These are phyloP conservation scores for Ganoderma meredithae DNA, from an alignment of 1,284 basidiomycete genomes.

Conservation along the genomic window DNA sequence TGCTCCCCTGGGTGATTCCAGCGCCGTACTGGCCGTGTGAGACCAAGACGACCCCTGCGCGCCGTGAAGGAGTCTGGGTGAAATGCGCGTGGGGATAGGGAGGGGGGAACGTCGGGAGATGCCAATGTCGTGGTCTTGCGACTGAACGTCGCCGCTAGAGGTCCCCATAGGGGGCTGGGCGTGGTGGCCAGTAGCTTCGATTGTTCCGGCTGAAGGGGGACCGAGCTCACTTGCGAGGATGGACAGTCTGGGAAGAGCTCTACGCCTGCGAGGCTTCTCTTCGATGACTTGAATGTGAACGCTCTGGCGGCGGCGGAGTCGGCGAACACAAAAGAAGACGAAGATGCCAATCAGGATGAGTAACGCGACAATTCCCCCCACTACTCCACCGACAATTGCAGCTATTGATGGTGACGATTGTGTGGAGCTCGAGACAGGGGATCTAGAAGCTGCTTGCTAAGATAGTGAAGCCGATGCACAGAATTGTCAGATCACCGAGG, in stretches of 20 bases:
- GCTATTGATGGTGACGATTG: background rate
- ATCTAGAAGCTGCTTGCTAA: background rate
- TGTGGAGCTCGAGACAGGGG: background rate
- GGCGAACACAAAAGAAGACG: background rate
- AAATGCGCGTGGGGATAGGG: too few species aligned
- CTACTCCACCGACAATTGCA: background rate
- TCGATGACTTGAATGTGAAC: background rate
- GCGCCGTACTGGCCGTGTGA: background rate
- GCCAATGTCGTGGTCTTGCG: background rate
- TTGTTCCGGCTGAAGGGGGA: background rate
- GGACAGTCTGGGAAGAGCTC: background rate
- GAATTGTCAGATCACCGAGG: background rate
- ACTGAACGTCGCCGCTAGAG: background rate
- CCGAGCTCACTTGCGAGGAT: background rate
- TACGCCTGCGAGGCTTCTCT: background rate
- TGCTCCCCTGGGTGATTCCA: background rate
- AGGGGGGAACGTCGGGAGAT: background rate
- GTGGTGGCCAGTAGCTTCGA: background rate
- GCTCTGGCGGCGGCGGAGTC: background rate
- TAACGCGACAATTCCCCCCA: background rate
- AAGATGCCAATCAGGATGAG: background rate
- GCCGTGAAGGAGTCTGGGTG: background rate
- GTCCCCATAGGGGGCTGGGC: background rate
- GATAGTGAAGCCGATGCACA: background rate
- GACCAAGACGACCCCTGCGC: background rate